These are phyloP conservation scores for Trichoderma parareesei DNA, from an alignment of 495 filamentous ascomycete species.

Conservation along the genomic window DNA sequence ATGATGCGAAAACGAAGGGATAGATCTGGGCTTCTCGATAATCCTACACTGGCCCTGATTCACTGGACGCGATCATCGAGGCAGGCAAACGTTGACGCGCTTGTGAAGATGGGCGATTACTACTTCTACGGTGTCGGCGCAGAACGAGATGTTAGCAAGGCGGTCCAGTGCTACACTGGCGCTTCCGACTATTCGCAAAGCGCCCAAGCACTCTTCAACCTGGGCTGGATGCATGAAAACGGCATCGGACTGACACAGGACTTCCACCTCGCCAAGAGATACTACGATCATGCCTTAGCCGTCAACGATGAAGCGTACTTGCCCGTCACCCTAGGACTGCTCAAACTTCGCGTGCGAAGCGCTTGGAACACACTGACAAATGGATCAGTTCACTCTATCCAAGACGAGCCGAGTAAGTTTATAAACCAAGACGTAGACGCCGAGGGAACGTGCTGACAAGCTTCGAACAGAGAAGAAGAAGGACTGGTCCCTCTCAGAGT, in stretches of 20 bases:
- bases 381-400: slow-evolving; percentile 82
- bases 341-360: slow-evolving; percentile 76
- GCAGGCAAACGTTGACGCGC: slow-evolving; percentile 84
- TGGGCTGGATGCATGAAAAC: slow-evolving; percentile 99
- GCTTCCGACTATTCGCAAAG: slow-evolving; percentile 86
- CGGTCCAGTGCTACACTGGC: slow-evolving; percentile 82
- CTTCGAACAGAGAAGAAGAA: slow-evolving; percentile 48
- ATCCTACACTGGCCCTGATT: slow-evolving; percentile 72
- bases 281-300: slow-evolving; percentile 85
- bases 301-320: slow-evolving; percentile 90
- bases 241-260: slow-evolving; percentile 89
- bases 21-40: slow-evolving; percentile 49
- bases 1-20: slow-evolving; percentile 28
- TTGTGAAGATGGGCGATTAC: slow-evolving; percentile 98
- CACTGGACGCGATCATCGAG: slow-evolving; percentile 96
- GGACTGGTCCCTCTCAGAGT: slow-evolving; percentile 69
- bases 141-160: slow-evolving; percentile 69
- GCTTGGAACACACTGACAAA: slow-evolving; percentile 91
- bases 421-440: not conserved
- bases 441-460: slow-evolving; percentile 14
- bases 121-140: slow-evolving; percentile 77
- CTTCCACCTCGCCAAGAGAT: slow-evolving; percentile 93
- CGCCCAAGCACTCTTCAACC: slow-evolving; percentile 92
- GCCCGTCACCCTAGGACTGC: slow-evolving; percentile 80
- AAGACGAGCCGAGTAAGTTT: slow-evolving; percentile 73